Evolutionary conservation across 345 rosid species (phyloP).

Genomic region (Gossypioides kirkii): DNA sequence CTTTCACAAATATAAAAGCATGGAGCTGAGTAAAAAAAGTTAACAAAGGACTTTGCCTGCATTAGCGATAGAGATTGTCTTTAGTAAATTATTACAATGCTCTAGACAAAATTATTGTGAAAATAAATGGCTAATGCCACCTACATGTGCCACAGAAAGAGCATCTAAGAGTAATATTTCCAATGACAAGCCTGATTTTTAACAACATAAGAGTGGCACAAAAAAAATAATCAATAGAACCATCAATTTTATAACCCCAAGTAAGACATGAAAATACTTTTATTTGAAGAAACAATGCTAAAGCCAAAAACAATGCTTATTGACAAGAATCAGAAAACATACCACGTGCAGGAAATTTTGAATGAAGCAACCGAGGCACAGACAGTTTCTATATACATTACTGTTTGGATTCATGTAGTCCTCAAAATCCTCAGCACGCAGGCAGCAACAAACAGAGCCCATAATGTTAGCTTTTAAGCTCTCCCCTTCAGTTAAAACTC

Average conservation of each 20-base stretch:
- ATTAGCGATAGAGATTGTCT: not conserved
- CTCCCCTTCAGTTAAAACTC: slow-evolving; percentile 20
- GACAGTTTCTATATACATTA: slow-evolving; percentile 72
- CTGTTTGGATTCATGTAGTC: slow-evolving; percentile 72
- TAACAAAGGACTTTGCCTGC: not conserved
- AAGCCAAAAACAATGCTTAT: not conserved
- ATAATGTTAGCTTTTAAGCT: slow-evolving; percentile 37
- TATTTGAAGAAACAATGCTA: not conserved
- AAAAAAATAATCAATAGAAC: not conserved
- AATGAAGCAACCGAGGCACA: slow-evolving; percentile 70
- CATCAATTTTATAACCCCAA: not conserved
- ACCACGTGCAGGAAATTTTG: slow-evolving; percentile 73
- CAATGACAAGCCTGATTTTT: not conserved
- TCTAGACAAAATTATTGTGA: not conserved
- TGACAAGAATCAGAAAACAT: slow-evolving; percentile 20
- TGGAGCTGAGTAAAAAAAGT: not conserved
- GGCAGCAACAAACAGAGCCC: slow-evolving; percentile 91
- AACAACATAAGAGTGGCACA: slow-evolving; percentile 3
- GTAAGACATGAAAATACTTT: not conserved
- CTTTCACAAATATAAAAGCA: not conserved
- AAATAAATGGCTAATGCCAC: not conserved
- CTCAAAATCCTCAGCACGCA: slow-evolving; percentile 59
- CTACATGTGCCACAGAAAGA: not conserved
- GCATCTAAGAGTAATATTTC: not conserved
- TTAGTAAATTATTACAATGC: not conserved